Evolutionary conservation across 1,139 yeast species (phyloP), one percentile per base, ranked within the genome.

Genomic region (Saccharomyces hybrid): DNA sequence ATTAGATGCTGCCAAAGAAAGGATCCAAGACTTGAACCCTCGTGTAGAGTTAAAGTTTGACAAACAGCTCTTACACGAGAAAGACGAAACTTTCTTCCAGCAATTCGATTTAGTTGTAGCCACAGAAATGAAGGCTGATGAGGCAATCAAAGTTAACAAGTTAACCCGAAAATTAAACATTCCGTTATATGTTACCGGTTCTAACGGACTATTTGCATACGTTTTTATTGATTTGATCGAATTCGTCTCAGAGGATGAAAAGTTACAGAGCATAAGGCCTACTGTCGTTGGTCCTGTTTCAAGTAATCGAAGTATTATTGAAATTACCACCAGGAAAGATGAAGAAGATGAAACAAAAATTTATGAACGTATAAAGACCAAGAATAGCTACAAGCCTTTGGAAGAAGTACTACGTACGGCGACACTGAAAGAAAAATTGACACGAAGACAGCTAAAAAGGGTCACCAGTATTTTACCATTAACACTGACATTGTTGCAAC

Each of bases 131-230:
- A 61, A 66, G 51, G 54, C 51, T n/a, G 50, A 60, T 0, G 78
- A 82, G 42, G 70, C 81, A 11, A 54, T 73, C 7, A 58, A 64
- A 16, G 62, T 86, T 41, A 88, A 89, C 65, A 63, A 64, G 0
- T 69, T 77, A 27, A 78, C 91, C 2, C 78, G 97, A 60, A 55
- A 65, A 2, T 72, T 77, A 28, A 74, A 75, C 32, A 78, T 84
- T 34, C 88, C 96, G 1, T 74, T 93, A 46, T 89, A 88, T 67
- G 78, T 81, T 3, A 73, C 88, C 0, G 86, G 85, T 0, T 67
- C 83, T 7, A 87, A 86, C 67, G 99, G 99, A 0, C 73, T 90
- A 68, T 89, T 80, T 68, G 97, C 97, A 1, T 88, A 82, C 65
- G 78, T 88, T 2, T 83, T 91, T 64, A 83, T 84, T 3, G 99